Conservation (phyloP, 169 alveolate genomes). For the Cryptosporidium xiaoi region DNA sequence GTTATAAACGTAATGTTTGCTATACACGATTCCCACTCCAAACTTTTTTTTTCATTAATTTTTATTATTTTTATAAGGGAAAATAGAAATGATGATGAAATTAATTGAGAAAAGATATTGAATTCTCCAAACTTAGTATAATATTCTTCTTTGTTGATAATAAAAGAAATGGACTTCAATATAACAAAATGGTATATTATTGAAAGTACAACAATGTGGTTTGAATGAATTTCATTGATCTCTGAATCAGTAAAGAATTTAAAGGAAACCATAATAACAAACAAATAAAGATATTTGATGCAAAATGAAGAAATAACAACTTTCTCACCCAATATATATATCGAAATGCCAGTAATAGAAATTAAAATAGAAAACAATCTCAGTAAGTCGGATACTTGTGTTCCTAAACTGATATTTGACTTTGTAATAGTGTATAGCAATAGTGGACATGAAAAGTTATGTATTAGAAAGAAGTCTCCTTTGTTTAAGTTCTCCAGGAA, state of each 20-base stretch:
- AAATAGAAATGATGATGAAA: constrained; percentile 22
- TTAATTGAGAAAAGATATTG: constrained; percentile 43
- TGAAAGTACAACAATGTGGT: background rate
- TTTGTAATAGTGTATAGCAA: constrained; percentile 25
- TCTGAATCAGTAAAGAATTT: background rate
- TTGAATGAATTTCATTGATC: background rate
- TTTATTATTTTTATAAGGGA: constrained; percentile 12
- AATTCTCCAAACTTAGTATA: constrained; percentile 53
- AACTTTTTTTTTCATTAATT: background rate
- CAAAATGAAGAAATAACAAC: background rate
- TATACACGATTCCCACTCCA: constrained; percentile 42
- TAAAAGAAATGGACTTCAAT: constrained; percentile 1
- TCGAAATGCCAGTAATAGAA: constrained; percentile 23
- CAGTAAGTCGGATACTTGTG: background rate
- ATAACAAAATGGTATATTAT: constrained; percentile 16
- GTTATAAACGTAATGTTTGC: constrained; percentile 4
- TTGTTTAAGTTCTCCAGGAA: background rate
- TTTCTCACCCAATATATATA: background rate
- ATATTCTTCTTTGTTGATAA: background rate
- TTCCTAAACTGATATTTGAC: constrained; percentile 3
- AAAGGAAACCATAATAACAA: background rate
- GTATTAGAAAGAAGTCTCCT: constrained; percentile 19
- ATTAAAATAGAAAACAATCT: constrained; percentile 27
- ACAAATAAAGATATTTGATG: background rate
- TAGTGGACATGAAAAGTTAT: constrained; percentile 53